A percentile compares a stretch with the other conserved stretches of the same genome.
These are phyloP conservation scores for Saxophila tyrrhenica DNA, from an alignment of 495 filamentous ascomycete genomes.

Conservation along the genomic window DNA sequence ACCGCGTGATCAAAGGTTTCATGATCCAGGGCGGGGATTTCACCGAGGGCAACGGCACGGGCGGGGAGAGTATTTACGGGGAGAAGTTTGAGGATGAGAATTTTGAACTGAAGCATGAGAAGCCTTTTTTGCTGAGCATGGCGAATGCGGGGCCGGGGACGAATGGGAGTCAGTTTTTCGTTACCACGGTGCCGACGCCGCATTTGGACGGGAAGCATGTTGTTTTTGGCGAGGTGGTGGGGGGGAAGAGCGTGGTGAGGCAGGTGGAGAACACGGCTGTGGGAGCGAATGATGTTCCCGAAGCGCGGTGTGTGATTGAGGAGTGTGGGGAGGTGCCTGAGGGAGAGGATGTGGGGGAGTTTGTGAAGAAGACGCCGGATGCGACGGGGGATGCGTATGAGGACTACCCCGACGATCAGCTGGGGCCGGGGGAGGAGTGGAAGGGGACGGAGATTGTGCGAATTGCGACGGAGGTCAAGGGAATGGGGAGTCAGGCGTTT, in stretches of 20 bases:
- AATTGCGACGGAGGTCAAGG: slow-evolving; percentile 82
- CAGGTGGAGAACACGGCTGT: slow-evolving; percentile 84
- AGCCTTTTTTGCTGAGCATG: slow-evolving; percentile 92
- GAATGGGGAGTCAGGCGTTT: slow-evolving; percentile 84
- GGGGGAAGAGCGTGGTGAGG: slow-evolving; percentile 80
- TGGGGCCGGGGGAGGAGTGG: slow-evolving; percentile 34
- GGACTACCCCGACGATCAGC: slow-evolving; percentile 85
- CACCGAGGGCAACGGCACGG: slow-evolving; percentile 81
- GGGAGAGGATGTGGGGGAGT: slow-evolving; percentile 51
- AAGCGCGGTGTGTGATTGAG: slow-evolving; percentile 56
- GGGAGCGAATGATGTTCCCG: slow-evolving; percentile 66
- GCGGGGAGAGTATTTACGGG: slow-evolving; percentile 96
- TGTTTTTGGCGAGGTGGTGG: slow-evolving; percentile 91
- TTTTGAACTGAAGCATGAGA: slow-evolving; percentile 85
- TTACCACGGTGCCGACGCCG: slow-evolving; percentile 86
- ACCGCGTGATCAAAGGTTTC: slow-evolving; percentile 95
- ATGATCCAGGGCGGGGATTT: slow-evolving; percentile 99
- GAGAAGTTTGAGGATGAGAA: slow-evolving; percentile 98
- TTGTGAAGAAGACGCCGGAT: slow-evolving; percentile 55
- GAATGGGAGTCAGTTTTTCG: slow-evolving; percentile 97
- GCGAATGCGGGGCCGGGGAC: slow-evolving; percentile 97
- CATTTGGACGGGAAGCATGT: slow-evolving; percentile 97
- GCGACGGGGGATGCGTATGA: slow-evolving; percentile 84
- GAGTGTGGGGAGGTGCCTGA: slow-evolving; percentile 74
- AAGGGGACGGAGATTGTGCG: slow-evolving; percentile 56